Evolutionary conservation across 1,284 basidiomycete genomes (phyloP).

Genomic region (Ustilago vetiveriae): DNA sequence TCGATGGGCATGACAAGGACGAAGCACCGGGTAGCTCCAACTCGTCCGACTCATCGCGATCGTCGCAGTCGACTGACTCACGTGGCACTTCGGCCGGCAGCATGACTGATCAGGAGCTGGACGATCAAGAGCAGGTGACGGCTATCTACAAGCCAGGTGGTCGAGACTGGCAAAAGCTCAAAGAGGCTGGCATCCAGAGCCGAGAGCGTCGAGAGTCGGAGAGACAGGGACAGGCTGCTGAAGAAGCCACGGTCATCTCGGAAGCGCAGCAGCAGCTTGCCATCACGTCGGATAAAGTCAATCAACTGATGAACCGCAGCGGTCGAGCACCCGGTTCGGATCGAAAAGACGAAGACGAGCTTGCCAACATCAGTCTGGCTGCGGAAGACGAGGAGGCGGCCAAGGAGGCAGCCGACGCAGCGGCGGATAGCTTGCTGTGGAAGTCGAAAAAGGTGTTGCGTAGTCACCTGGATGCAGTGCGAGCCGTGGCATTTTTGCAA

Average conservation of each 20-base stretch:
- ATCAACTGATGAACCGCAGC: slow-evolving; percentile 51
- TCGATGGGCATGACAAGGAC: slow-evolving; percentile 19
- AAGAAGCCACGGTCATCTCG: slow-evolving; percentile 36
- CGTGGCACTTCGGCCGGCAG: slow-evolving; percentile 25
- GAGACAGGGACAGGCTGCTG: slow-evolving; percentile 14
- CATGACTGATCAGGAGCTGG: slow-evolving; percentile 39
- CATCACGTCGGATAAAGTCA: slow-evolving; percentile 52
- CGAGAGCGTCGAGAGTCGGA: slow-evolving; percentile 51
- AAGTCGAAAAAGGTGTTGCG: slow-evolving; percentile 58
- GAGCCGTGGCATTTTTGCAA: slow-evolving; percentile 86
- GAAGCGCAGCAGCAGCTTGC: slow-evolving; percentile 48
- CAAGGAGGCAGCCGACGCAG: slow-evolving; percentile 40
- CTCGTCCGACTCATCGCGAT: slow-evolving; percentile 43
- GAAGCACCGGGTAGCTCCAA: slow-evolving; percentile 29
- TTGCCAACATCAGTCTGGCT: slow-evolving; percentile 52
- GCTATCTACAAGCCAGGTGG: slow-evolving; percentile 56
- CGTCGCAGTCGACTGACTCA: slow-evolving; percentile 34
- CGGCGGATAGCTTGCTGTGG: slow-evolving; percentile 59
- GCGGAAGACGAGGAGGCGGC: slow-evolving; percentile 39
- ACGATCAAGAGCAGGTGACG: slow-evolving; percentile 55
- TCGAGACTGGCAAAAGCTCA: slow-evolving; percentile 58
- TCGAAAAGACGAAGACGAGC: slow-evolving; percentile 50
- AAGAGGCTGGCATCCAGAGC: slow-evolving; percentile 47
- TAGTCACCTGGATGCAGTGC: slow-evolving; percentile 91
- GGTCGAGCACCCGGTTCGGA: slow-evolving; percentile 27